A percentile compares a stretch with the other conserved stretches of the same genome.
phyloP scores from a whole-genome alignment of 495 filamentous ascomycete genomes.

The Lophiostoma macrostomum region DNA sequence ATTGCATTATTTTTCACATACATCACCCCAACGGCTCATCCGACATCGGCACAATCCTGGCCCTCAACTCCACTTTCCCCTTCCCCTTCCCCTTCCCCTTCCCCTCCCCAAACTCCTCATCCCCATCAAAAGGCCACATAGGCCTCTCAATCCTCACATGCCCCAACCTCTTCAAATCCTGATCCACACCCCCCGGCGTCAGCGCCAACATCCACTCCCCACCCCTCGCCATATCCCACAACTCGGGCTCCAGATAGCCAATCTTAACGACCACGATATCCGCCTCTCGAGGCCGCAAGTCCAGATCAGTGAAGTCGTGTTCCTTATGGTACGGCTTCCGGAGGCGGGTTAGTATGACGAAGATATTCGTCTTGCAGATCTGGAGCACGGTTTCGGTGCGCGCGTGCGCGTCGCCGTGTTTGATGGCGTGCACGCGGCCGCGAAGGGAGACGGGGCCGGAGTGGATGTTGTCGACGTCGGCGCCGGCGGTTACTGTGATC shows the following conservation, averaged over 20 bases:
- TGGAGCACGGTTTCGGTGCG: constrained; percentile 51
- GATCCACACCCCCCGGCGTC: constrained; percentile 56
- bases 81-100: too few species aligned
- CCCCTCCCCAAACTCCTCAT: background rate
- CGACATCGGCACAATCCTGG: background rate
- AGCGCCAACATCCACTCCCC: constrained; percentile 57
- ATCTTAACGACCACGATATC: constrained; percentile 61
- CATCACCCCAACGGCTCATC: too few species aligned
- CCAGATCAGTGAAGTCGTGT: constrained; percentile 52
- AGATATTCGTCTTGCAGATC: constrained; percentile 53
- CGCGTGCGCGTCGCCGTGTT: constrained; percentile 51
- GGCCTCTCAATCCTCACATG: constrained; percentile 51
- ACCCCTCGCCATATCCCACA: constrained; percentile 54
- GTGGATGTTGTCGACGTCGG: constrained; percentile 53
- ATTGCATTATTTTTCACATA: too few species aligned
- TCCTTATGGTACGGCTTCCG: constrained; percentile 60
- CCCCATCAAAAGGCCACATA: constrained; percentile 56
- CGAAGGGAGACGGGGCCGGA: constrained; percentile 54
- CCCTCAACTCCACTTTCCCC: too few species aligned
- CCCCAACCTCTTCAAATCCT: constrained; percentile 50
- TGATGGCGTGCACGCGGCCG: constrained; percentile 53
- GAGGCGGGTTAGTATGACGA: constrained; percentile 54
- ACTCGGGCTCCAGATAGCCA: constrained; percentile 57
- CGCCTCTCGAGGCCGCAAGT: constrained; percentile 47
- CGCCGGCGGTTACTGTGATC: constrained; percentile 55